These are phyloP conservation scores for Physcomitrellopsis africana DNA, from an alignment of 225 moss, liverwort and hornwort genomes.

Conservation along the genomic window DNA sequence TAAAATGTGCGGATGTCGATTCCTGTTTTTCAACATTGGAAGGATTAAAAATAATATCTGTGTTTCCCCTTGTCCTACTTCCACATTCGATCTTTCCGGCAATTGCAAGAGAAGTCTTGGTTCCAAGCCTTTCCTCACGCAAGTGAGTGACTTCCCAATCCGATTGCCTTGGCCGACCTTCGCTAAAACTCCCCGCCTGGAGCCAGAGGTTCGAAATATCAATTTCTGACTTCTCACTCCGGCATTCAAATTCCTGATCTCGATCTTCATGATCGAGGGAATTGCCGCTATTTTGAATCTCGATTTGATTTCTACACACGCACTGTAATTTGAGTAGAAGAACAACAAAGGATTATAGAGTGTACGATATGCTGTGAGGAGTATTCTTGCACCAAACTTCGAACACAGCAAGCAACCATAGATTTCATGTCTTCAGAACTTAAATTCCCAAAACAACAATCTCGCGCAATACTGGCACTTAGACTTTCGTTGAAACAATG, in stretches of 20 bases:
- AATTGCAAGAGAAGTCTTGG: constrained; percentile 45
- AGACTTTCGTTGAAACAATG: not conserved
- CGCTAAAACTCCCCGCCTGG: constrained; percentile 52
- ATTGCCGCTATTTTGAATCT: constrained; percentile 23
- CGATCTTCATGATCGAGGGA: constrained; percentile 17
- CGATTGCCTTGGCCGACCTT: constrained; percentile 46
- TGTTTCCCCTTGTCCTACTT: not conserved
- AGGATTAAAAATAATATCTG: constrained; percentile 29
- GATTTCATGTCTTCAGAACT: not conserved
- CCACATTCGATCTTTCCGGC: constrained; percentile 37
- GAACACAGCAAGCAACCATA: not conserved
- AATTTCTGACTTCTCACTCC: constrained; percentile 9
- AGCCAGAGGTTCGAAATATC: constrained; percentile 64
- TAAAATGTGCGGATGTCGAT: constrained; percentile 28
- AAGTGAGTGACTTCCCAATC: constrained; percentile 74
- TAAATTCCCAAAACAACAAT: not conserved
- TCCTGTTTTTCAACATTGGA: constrained; percentile 21
- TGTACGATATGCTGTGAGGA: not conserved
- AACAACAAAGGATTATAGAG: not conserved
- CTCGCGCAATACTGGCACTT: not conserved
- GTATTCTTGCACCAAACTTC: not conserved
- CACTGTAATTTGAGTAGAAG: constrained; percentile 28
- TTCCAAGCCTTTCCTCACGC: constrained; percentile 59
- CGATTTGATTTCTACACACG: constrained; percentile 28
- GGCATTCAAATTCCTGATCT: constrained; percentile 27